Evolutionary conservation across 768 basidiomycete species (phyloP), one percentile per base, ranked within the genome.

Genomic region (Naganishia vishniacii): DNA sequence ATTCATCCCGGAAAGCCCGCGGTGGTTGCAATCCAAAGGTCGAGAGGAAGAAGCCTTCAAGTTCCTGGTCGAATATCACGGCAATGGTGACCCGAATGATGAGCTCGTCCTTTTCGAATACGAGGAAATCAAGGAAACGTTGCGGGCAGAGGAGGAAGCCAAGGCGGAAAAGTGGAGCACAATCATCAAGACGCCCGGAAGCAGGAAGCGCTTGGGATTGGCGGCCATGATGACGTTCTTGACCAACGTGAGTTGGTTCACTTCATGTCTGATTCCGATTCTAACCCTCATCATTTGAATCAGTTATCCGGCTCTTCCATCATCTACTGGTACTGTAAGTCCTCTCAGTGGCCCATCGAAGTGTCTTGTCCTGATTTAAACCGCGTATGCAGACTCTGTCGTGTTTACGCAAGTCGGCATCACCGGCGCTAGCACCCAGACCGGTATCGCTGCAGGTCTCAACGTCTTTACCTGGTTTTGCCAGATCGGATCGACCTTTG

Each of bases 391-490:
- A 68, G 66, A 72, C 65, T 68, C 69, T 20, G 67, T 68, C 41
- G 69, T 78, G 40, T 76, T 78, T 62, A 68, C 70, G 15, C 68
- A 67, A 6, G 78, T 78, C 53, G 78, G 78, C 23, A 78, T 79
- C 64, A 78, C 75, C 26, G 69, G 72, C 60, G 53, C 77, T 0
- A 70, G 74, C 4, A 72, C 73, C 16, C 79, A 78, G 62, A 78
- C 78, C n/a, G 79, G 79, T 42, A 77, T 79, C 70, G 69, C 70
- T 34, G 75, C 76, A 29, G 79, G 75, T 23, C 70, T 78, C 15
- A 75, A 67, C 62, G 68, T 74, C 32, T 77, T 73, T 58, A 76
- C 76, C 34, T 76, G 71, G 73, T 63, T 75, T 61, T 70, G 68
- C 46, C 76, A 78, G 51, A 72, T 79, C 61, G 65, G 63, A 20